Base-by-base conservation (phyloP, 768 basidiomycete genomes). In the Ramaria sp. region DNA sequence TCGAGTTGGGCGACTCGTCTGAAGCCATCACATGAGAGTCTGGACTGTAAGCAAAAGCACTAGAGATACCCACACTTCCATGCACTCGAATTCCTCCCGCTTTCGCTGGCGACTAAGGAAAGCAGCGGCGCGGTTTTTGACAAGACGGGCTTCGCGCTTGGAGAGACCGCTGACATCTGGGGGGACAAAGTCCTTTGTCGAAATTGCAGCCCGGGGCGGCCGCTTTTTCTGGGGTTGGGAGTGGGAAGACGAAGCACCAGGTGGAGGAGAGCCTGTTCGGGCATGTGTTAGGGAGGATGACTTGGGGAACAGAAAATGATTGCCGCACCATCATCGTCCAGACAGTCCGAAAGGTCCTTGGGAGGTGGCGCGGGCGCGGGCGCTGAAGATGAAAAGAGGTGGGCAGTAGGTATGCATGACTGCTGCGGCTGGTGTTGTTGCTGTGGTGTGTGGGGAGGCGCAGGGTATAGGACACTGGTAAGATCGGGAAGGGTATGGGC, bases 41-140 rank as follows among this genome's bases (percentile, higher is more conserved):
- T 28, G 50, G 50, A 61, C 43, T 56, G 16, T 30, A 57, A 25
- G 32, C 16, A 48, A 44, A 62, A 7, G 45, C 53, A 51, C 3
- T 1, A 52, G 56, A n/a, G 16, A 62, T 54, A 82, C 85, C 71
- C 71, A 91, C 88, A 85, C 70, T 74, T 92, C 90, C 87, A 93
- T 91, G 63, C 66, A 73, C 70, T 93, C 90, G 63, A 90, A 93
- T 71, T 92, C 89, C 70, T 93, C 90, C 54, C 90, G 81, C 69
- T 93, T 93, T 62, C 90, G 77, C 68, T 93, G 90, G 66, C 90
- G 76, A 69, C 83, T 85, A 64, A 93, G 83, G 73, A 93, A 93
- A 56, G 90, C 90, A 10, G 90, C 90, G 12, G 90, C 90, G 55
- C 90, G 78, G 71, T 93, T 93, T 75, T 93, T 93, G 55, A 93